A percentile compares a stretch with the other conserved stretches of the same genome.
Evolutionary conservation across 441 rosid genomes (phyloP).

Genomic region (Populus trichocarpa): DNA sequence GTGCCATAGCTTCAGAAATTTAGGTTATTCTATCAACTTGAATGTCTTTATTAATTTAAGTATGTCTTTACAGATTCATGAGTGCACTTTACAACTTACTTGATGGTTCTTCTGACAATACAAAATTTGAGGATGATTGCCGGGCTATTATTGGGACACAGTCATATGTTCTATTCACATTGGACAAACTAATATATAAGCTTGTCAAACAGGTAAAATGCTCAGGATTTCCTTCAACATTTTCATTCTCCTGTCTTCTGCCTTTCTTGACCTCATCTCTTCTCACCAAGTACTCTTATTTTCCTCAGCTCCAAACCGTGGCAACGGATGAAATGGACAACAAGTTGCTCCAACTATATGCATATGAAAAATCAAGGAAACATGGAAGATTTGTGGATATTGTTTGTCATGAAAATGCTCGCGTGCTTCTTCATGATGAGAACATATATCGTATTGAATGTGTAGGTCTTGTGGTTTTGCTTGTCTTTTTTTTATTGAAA

Average conservation of each 20-base stretch:
- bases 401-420: slow-evolving; percentile 82
- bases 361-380: slow-evolving; percentile 81
- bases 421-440: slow-evolving; percentile 88
- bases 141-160: slow-evolving; percentile 95
- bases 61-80: slow-evolving; percentile 61
- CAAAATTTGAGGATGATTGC: slow-evolving; percentile 97
- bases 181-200: slow-evolving; percentile 92
- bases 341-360: slow-evolving; percentile 79
- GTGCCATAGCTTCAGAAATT: slow-evolving; percentile 32
- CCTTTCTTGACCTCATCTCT: not conserved
- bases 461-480: slow-evolving; percentile 44
- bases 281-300: not conserved
- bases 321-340: slow-evolving; percentile 85
- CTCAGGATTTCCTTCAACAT: not conserved
- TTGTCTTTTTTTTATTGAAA: slow-evolving; percentile 1
- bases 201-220: slow-evolving; percentile 84
- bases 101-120: slow-evolving; percentile 92
- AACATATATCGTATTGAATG: slow-evolving; percentile 86
- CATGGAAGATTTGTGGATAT: slow-evolving; percentile 63
- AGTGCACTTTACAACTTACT: slow-evolving; percentile 90
- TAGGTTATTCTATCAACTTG: slow-evolving; percentile 3
- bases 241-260: not conserved
- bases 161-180: slow-evolving; percentile 88
- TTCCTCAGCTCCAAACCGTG: slow-evolving; percentile 77
- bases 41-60: slow-evolving; percentile 12